phyloP scores from a whole-genome alignment of 2,329 filamentous ascomycete genomes.

The Claviceps paspali region DNA sequence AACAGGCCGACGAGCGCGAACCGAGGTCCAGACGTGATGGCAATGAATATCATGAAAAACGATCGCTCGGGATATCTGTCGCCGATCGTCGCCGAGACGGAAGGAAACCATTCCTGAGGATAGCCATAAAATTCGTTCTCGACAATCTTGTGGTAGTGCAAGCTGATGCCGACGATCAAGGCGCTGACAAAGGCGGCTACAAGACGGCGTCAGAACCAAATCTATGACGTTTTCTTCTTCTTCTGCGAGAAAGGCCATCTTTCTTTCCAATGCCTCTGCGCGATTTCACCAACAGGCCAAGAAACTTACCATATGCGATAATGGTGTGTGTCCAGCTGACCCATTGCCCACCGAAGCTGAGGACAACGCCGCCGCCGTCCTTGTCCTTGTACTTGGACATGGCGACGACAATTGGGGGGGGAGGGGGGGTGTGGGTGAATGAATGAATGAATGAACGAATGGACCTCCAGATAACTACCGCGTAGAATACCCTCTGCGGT shows the following conservation, averaged over 20 bases:
- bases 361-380: conserved; percentile 42
- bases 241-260: too few species aligned
- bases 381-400: conserved; percentile 48
- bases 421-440: conserved; percentile 9
- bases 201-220: conserved; percentile 9
- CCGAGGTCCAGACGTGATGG: conserved; percentile 82
- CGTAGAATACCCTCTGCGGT: conserved; percentile 16
- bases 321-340: conserved; percentile 77
- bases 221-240: too few species aligned
- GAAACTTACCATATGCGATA: conserved; percentile 62
- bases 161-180: conserved; percentile 58
- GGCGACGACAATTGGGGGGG: conserved; percentile 9
- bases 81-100: conserved; percentile 90
- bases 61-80: conserved; percentile 94
- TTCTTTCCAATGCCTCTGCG: background rate
- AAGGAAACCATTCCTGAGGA: conserved; percentile 91
- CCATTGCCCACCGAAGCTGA: conserved; percentile 72
- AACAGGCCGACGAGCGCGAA: conserved; percentile 83
- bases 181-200: conserved; percentile 75
- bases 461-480: background rate
- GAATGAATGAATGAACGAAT: background rate
- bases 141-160: conserved; percentile 96
- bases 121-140: conserved; percentile 94
- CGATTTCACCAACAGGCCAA: background rate
- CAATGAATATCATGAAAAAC: conserved; percentile 95